These are phyloP conservation scores for Carpinus viminea DNA, from an alignment of 306 rosid species.

Conservation along the genomic window DNA sequence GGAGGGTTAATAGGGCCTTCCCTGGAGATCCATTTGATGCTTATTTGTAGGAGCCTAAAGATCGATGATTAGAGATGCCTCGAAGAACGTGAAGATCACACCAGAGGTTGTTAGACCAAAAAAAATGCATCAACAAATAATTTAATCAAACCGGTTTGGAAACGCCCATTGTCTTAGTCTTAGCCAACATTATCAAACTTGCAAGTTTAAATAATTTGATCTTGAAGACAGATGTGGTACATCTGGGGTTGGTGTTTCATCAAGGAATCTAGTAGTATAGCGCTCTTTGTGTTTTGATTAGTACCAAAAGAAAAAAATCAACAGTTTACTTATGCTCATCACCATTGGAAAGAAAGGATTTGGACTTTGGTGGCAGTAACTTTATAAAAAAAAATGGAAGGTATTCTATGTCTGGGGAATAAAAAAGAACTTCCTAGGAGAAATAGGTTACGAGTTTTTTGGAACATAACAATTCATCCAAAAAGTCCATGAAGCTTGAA, in stretches of 20 bases:
- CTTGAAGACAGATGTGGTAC: constrained; percentile 32
- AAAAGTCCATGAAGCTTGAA: constrained; percentile 36
- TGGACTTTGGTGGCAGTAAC: constrained; percentile 22
- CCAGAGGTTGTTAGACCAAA: too few relatives aligned
- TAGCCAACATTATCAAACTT: too few relatives aligned
- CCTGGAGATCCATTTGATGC: too few relatives aligned
- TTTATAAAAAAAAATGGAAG: constrained; percentile 27
- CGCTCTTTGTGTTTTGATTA: constrained; percentile 55
- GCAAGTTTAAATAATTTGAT: constrained; percentile 24
- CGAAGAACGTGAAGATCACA: too few relatives aligned
- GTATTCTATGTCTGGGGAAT: constrained; percentile 27
- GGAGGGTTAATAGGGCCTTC: too few relatives aligned
- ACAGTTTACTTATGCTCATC: constrained; percentile 30
- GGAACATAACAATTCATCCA: constrained; percentile 44
- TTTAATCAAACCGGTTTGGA: too few relatives aligned
- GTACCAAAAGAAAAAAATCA: constrained; percentile 29
- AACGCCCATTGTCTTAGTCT: too few relatives aligned
- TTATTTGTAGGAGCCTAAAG: too few relatives aligned
- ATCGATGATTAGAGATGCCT: too few relatives aligned
- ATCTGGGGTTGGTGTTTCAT: constrained; percentile 23
- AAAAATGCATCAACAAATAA: too few relatives aligned
- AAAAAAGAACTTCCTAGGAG: constrained; percentile 39
- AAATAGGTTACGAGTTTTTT: constrained; percentile 60
- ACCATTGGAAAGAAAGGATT: constrained; percentile 36
- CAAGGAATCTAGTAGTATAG: constrained; percentile 52